Evolutionary conservation across 2,329 filamentous ascomycete genomes (phyloP), one percentile per base, ranked within the genome.

Genomic region (Beauveria sp.): DNA sequence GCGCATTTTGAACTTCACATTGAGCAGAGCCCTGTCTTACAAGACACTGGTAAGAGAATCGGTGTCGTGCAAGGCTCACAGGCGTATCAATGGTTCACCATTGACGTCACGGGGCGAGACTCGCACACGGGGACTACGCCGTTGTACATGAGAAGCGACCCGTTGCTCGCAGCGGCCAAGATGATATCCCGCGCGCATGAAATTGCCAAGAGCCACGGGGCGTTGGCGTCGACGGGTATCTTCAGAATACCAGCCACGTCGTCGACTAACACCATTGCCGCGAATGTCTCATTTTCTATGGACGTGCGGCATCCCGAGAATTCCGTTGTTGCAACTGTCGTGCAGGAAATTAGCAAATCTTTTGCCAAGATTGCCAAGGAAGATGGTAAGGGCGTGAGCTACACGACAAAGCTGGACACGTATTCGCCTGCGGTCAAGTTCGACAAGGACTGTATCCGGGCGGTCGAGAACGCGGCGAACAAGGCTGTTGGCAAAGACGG

Each of bases 1-100:
- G 89, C 89, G 1, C 89, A 93, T 71, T 92, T 93, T 67, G 90
- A 93, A 71, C 79, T 94, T 10, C 90, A 94, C 69, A 93, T 93
- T 58, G 91, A 96, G 70, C 91, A 96, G 70, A 90, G 90, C 0
- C 89, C 90, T 0, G 83, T 91, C 40, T 79, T 96, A 1, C 86
- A 92, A 55, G 63, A 64, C 8, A 61, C 63, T 1, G 62, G 63
- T 0, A 67, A 62, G 37, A 68, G 65, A 44, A 68, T 73, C 46
- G 71, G 71, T 9, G 70, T 72, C 14, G 71, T 73, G 7, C 64
- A 66, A 12, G 70, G 71, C n/a, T 67, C 67, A 1, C 72, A 74
- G 62, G 70, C 67, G 1, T 73, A 72, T 55, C 66, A 67, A 30
- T 73, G 72, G 71, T 65, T 70, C 28, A 70, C 69, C 3, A 55